A percentile compares a stretch with the other conserved stretches of the same genome.
These are phyloP conservation scores for Dendrocalamus sinicus DNA, from an alignment of 176 grass and related monocot species.

Conservation along the genomic window DNA sequence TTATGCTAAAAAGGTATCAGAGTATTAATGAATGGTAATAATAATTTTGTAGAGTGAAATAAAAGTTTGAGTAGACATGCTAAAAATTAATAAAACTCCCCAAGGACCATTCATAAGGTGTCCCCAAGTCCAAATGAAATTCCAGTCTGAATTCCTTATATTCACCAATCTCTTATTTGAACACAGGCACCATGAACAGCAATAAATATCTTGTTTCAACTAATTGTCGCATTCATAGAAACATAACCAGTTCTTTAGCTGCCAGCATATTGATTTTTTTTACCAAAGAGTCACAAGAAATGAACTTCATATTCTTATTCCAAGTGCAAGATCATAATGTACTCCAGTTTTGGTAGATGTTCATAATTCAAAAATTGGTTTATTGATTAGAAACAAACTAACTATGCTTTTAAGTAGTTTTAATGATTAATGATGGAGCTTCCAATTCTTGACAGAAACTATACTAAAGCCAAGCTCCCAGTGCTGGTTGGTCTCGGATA, in stretches of 20 bases:
- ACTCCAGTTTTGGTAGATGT: neutral
- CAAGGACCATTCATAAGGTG: neutral
- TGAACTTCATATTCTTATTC: neutral
- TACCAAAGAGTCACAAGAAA: neutral
- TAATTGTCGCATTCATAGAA: slow-evolving; percentile 11
- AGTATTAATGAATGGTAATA: slow-evolving; percentile 5
- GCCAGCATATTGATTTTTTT: neutral
- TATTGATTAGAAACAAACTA: slow-evolving; percentile 6
- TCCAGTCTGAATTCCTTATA: slow-evolving; percentile 14
- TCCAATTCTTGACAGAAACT: neutral
- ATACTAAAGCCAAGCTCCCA: neutral
- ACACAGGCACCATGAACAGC: slow-evolving; percentile 33
- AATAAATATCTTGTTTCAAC: slow-evolving; percentile 19
- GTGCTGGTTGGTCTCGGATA: neutral
- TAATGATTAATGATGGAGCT: neutral
- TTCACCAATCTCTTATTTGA: slow-evolving; percentile 27
- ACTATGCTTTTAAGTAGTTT: neutral
- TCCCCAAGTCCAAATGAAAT: slow-evolving; percentile 11
- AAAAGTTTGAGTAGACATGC: neutral
- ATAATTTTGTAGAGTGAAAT: slow-evolving; percentile 14
- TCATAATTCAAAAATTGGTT: neutral
- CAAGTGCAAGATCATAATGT: neutral
- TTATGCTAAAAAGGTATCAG: slow-evolving; percentile 51
- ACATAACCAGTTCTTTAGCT: slow-evolving; percentile 14
- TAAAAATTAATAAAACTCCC: slow-evolving; percentile 25